A percentile compares a stretch with the other conserved stretches of the same genome.
These are phyloP conservation scores for Myxozyma lipomycoides DNA, from an alignment of 805 yeast species.

Conservation along the genomic window DNA sequence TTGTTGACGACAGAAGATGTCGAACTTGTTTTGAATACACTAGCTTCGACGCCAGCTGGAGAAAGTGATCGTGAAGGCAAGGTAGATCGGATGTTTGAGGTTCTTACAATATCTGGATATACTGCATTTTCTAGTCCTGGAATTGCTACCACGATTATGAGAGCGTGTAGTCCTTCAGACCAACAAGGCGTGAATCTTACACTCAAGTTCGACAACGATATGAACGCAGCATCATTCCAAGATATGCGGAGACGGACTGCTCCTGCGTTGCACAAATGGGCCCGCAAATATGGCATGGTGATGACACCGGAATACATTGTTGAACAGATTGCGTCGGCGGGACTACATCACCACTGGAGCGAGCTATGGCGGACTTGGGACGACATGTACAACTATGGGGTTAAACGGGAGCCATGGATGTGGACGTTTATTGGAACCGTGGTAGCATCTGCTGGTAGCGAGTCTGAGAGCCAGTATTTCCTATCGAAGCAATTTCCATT, in stretches of 20 bases:
- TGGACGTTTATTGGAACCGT: constrained; percentile 31
- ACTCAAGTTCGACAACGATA: constrained; percentile 12
- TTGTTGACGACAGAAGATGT: constrained; percentile 33
- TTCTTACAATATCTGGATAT: not conserved
- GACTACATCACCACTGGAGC: constrained; percentile 31
- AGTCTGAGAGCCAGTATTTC: constrained; percentile 10
- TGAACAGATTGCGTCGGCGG: constrained; percentile 33
- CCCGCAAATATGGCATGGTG: constrained; percentile 8
- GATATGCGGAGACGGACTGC: not conserved
- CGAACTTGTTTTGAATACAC: constrained; percentile 30
- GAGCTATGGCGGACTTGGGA: constrained; percentile 36
- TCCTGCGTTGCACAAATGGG: not conserved
- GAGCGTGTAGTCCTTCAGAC: constrained; percentile 20
- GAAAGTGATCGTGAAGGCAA: not conserved
- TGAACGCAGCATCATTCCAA: constrained; percentile 1
- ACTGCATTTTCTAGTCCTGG: not conserved
- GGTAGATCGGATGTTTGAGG: not conserved
- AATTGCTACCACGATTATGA: not conserved
- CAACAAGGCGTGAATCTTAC: constrained; percentile 27
- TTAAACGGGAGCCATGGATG: constrained; percentile 25
- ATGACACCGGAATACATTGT: constrained; percentile 23
- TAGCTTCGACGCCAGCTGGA: constrained; percentile 33
- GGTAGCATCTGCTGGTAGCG: constrained; percentile 34
- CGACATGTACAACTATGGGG: constrained; percentile 16
- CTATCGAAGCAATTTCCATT: constrained; percentile 11